phyloP scores from a whole-genome alignment of 805 yeast genomes.

The Monosporozyma aquatica region DNA sequence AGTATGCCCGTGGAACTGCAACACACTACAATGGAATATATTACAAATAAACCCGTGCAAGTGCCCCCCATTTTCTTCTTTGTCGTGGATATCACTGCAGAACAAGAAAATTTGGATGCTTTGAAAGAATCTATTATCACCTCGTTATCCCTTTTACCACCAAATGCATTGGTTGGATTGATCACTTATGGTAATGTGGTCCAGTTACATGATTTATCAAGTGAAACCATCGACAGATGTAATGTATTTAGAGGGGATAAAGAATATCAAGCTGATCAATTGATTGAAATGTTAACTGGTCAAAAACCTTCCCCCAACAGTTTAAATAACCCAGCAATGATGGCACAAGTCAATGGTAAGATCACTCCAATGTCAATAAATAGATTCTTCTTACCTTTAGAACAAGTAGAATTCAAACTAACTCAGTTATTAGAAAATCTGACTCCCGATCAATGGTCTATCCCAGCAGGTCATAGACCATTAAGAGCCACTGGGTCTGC shows the following conservation, averaged over 20 bases:
- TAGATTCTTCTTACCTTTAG: slow-evolving; percentile 65
- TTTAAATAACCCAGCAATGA: slow-evolving; percentile 1
- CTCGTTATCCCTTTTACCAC: slow-evolving; percentile 73
- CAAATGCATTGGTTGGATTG: slow-evolving; percentile 80
- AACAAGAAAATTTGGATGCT: slow-evolving; percentile 75
- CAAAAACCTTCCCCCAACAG: slow-evolving; percentile 36
- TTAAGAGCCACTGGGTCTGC: slow-evolving; percentile 92
- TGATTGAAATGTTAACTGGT: slow-evolving; percentile 55
- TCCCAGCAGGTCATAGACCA: slow-evolving; percentile 74
- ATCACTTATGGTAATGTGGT: slow-evolving; percentile 82
- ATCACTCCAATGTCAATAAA: slow-evolving; percentile 39
- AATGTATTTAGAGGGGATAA: slow-evolving; percentile 84
- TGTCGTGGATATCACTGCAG: slow-evolving; percentile 84
- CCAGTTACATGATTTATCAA: slow-evolving; percentile 76
- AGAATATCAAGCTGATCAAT: slow-evolving; percentile 52
- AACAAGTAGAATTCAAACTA: slow-evolving; percentile 73
- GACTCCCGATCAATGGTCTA: slow-evolving; percentile 81
- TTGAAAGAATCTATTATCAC: slow-evolving; percentile 72
- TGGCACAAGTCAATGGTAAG: slow-evolving; percentile 26
- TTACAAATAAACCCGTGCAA: slow-evolving; percentile 68
- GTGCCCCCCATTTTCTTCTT: slow-evolving; percentile 81
- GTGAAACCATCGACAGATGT: slow-evolving; percentile 58
- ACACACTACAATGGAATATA: slow-evolving; percentile 76
- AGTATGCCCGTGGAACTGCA: slow-evolving; percentile 74
- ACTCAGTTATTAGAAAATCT: slow-evolving; percentile 71